A percentile compares a stretch with the other conserved stretches of the same genome.
phyloP scores from a whole-genome alignment of 495 filamentous ascomycete species.

The Aspergillus bertholletiae region DNA sequence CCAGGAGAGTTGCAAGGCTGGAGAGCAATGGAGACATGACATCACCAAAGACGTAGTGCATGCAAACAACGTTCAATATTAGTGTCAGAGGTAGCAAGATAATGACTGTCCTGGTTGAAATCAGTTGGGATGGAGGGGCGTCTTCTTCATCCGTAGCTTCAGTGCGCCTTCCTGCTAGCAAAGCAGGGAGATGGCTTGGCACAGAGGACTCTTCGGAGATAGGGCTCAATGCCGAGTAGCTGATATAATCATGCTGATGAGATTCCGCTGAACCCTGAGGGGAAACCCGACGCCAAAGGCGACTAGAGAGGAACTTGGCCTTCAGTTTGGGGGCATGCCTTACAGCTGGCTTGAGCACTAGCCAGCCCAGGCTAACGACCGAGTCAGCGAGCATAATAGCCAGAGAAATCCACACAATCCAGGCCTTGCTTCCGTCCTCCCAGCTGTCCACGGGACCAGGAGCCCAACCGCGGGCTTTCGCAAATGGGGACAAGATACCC shows the following conservation, averaged over 20 bases:
- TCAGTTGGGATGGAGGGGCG: constrained; percentile 77
- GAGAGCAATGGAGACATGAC: constrained; percentile 62
- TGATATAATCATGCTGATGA: constrained; percentile 27
- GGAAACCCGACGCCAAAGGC: constrained; percentile 23
- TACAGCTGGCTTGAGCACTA: constrained; percentile 63
- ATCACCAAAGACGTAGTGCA: constrained; percentile 73
- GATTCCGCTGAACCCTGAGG: constrained; percentile 4
- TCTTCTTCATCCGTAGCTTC: constrained; percentile 45
- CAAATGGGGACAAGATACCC: constrained; percentile 85
- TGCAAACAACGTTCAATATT: constrained; percentile 71
- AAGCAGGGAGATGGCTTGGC: constrained; percentile 1
- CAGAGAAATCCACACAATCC: constrained; percentile 95
- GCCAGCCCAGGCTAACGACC: constrained; percentile 78
- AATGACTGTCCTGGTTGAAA: constrained; percentile 67
- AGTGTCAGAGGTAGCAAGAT: constrained; percentile 74
- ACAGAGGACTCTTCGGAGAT: constrained; percentile 20
- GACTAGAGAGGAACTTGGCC: constrained; percentile 24
- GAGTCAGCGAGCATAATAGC: constrained; percentile 97
- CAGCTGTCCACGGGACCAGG: constrained; percentile 82
- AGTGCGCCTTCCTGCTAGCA: constrained; percentile 3
- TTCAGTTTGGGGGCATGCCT: constrained; percentile 34
- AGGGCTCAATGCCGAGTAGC: constrained; percentile 39
- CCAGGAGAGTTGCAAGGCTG: constrained; percentile 78
- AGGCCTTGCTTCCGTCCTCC: constrained; percentile 89
- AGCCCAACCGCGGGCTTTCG: constrained; percentile 83